phyloP scores from a whole-genome alignment of 345 rosid species.

The Salix brachista region DNA sequence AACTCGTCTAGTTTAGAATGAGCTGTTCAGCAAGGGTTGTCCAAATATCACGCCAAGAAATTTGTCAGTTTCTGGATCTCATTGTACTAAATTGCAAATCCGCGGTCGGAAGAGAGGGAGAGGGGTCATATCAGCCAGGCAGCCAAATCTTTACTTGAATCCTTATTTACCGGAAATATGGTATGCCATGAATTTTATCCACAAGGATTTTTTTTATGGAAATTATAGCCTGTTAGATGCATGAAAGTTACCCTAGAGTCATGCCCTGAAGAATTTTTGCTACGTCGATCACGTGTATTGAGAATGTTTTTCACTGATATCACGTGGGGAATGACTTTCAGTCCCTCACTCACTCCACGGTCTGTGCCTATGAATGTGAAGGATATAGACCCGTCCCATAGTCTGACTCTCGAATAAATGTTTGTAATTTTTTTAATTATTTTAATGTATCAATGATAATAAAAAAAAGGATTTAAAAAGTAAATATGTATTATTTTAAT shows the following conservation, averaged over 20 bases:
- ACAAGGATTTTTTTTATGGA: not conserved
- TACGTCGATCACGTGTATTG: slow-evolving; percentile 21
- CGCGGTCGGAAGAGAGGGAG: slow-evolving; percentile 13
- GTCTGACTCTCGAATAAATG: no score
- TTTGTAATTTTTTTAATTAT: no score
- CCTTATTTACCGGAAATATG: slow-evolving; percentile 3
- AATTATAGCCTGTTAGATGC: not conserved
- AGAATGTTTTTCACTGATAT: not conserved
- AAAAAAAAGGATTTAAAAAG: no score
- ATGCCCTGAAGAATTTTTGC: slow-evolving; percentile 20
- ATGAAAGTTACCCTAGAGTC: slow-evolving; percentile 15
- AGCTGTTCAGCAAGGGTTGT: slow-evolving; percentile 30
- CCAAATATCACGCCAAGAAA: slow-evolving; percentile 13
- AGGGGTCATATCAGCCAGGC: slow-evolving; percentile 36
- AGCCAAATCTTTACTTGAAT: slow-evolving; percentile 39
- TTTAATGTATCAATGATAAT: no score
- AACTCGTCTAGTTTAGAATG: slow-evolving; percentile 10
- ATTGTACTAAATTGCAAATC: slow-evolving; percentile 14
- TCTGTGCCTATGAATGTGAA: not conserved
- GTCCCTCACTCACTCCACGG: not conserved
- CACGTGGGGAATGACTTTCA: not conserved
- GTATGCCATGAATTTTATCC: not conserved
- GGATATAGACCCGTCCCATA: no score
- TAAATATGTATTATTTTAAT: no score
- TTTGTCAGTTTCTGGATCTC: slow-evolving; percentile 26